Percentiles rank a stretch among this genome's conserved stretches.
These are phyloP conservation scores for Mycena indigotica DNA, from an alignment of 768 basidiomycete genomes.

Conservation along the genomic window DNA sequence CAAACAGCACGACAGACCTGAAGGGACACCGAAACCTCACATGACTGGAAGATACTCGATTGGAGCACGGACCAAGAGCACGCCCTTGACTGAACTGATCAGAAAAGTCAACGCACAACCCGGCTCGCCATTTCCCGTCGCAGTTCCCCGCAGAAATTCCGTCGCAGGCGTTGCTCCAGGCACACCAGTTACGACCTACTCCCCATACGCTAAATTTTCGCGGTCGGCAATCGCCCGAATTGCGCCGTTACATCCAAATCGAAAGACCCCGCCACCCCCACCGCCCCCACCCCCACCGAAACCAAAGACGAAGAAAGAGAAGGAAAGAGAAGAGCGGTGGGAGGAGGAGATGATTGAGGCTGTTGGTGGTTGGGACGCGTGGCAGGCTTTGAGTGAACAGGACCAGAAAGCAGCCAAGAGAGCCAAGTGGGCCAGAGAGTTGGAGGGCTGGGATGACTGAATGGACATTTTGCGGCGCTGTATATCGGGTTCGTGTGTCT, in stretches of 20 bases:
- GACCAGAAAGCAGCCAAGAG: constrained; percentile 57
- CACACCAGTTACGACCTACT: constrained; percentile 46
- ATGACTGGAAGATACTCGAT: constrained; percentile 44
- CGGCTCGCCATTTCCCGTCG: constrained; percentile 55
- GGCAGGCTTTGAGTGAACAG: constrained; percentile 49
- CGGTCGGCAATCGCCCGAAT: constrained; percentile 64
- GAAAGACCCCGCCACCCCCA: constrained; percentile 73
- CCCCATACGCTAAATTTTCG: constrained; percentile 67
- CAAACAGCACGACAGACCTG: neutral
- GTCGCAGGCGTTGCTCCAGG: constrained; percentile 18
- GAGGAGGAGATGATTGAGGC: constrained; percentile 78
- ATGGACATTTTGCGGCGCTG: too few species aligned
- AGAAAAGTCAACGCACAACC: constrained; percentile 69
- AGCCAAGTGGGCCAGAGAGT: constrained; percentile 64
- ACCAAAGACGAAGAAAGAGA: constrained; percentile 80
- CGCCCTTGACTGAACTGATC: constrained; percentile 77
- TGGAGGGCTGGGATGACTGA: constrained; percentile 62
- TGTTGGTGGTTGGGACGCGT: constrained; percentile 66
- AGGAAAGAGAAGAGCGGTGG: constrained; percentile 76
- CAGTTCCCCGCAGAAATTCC: constrained; percentile 24
- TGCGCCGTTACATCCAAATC: constrained; percentile 75
- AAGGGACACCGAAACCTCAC: constrained; percentile 20
- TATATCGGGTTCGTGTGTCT: too few species aligned
- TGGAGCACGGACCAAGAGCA: constrained; percentile 50
- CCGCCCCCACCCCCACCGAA: constrained; percentile 68